Evolutionary conservation across 208 protist species (phyloP), one percentile per base, ranked within the genome.

Genomic region (Vickermania ingenoplastis): DNA sequence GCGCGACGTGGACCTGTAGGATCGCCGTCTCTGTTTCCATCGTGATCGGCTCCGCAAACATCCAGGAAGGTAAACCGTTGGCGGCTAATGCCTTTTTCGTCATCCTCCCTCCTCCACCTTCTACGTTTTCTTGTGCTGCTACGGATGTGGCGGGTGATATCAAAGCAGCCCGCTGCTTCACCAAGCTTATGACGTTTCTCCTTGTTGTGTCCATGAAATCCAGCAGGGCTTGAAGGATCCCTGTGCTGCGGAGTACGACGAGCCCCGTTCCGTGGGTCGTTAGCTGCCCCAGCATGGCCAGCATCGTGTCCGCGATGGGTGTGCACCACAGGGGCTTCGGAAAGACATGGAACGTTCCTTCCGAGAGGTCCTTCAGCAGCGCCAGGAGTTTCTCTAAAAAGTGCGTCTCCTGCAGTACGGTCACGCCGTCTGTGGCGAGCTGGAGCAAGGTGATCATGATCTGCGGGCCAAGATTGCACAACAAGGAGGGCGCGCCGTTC

Each of bases 191-290:
- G 45, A 95, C 71, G 36, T 80, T 73, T 60, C 76, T 56, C 57
- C 90, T 74, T 7, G 17, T 17, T 7, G 11, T 7, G 11, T 45
- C 36, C 11, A 45, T 45, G 36, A n/a, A 45, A 45, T 45, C 36
- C 36, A 45, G 36, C 36, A 45, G 17, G 11, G 36, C 17, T 17
- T 45, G 36, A n/a, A 45, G 36, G 11, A 45, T 45, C 36, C 36
- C 36, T n/a, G 36, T n/a, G 36, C 36, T 45, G 36, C 75, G 75
- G 81, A 95, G 83, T 17, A 90, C 71, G 57, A 89, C 70, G 31
- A 95, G 77, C 0, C 89, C 89, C 49, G 89, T 95, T 0, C 84
- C 89, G 51, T 79, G 81, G 27, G 74, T 59, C 17, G 85, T 82
- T 53, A 91, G 69, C 24, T 81, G 70, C 29, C 84, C 83, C n/a